A percentile compares a stretch with the other conserved stretches of the same genome.
Evolutionary conservation across 179 eudicot species (phyloP).

Genomic region (Corrigiola litoralis): DNA sequence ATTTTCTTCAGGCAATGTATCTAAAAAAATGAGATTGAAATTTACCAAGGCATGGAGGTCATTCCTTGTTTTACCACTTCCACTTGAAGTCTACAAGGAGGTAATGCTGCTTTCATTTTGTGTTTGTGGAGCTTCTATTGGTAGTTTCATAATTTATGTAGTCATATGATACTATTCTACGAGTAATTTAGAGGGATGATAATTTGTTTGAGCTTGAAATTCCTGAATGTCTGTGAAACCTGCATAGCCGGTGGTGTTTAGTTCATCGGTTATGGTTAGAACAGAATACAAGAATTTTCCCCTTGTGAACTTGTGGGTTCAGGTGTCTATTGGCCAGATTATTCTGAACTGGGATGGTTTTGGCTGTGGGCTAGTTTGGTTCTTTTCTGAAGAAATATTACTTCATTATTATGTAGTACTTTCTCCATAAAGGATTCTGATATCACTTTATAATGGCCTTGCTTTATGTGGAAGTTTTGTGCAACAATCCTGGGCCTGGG

Average conservation of each 20-base stretch:
- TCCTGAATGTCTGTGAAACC: not conserved
- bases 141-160: not conserved
- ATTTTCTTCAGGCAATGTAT: conserved; percentile 30
- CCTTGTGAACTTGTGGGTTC: no score
- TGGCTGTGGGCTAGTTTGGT: not conserved
- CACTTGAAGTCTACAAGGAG: conserved; percentile 93
- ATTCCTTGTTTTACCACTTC: conserved; percentile 70
- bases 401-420: not conserved
- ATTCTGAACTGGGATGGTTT: not conserved
- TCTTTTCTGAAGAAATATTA: not conserved
- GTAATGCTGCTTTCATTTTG: conserved; percentile 29
- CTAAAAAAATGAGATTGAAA: conserved; percentile 71
- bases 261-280: not conserved
- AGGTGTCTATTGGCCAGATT: not conserved
- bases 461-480: not conserved
- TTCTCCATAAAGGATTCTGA: not conserved
- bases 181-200: not conserved
- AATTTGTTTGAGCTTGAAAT: not conserved
- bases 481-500: not conserved
- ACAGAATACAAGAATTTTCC: no score
- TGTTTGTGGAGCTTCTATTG: not conserved
- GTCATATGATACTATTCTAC: not conserved
- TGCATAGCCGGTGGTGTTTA: not conserved
- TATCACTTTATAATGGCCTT: not conserved
- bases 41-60: conserved; percentile 87